Base-by-base conservation (phyloP, 208 protist species). In the Vickermania spadyakhi region DNA sequence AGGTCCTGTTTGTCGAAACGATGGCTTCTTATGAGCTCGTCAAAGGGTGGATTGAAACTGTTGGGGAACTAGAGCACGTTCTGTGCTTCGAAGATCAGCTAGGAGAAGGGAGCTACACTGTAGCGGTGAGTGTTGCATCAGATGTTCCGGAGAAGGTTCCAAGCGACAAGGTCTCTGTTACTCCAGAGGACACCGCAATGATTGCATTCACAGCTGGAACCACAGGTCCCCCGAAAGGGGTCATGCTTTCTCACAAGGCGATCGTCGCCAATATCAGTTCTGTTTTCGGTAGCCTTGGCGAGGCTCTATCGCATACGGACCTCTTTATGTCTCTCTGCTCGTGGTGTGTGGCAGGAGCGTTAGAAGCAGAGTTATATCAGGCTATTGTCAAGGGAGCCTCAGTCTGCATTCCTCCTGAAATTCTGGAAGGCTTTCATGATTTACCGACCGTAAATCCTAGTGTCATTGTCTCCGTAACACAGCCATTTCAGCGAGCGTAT, bases 191-290 rank as follows among this genome's bases (percentile, higher is more conserved):
- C 60, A 91, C 82, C n/a, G 91, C 86, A 2, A 93, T 94, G 86
- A 94, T 96, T 66, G 79, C 89, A 36, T 95, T 95, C 68, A 93
- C 86, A 21, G 75, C 80, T 25, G 94, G 91, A 22, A 98, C 92
- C 4, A 96, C 92, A 22, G 94, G 94, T 4, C 63, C 94, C 14
- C 89, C 89, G 29, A 98, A 98, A 72, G 96, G 95, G 11, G 94
- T 98, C n/a, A 86, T 86, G 76, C 79, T 98, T 23, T 96, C 87
- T 2, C 93, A 98, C 78, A 68, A 72, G 55, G 97, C 89, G 68
- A 56, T 98, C 7, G 79, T 97, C 2, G 75, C 94, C 13, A 95
- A 95, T 62, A 66, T 95, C 51, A 89, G 85, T 60, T 90, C 85
- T 56, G 71, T 95, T 54, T 91, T 90, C 71, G 64, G 74, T 0